These are phyloP conservation scores for Morella rubra DNA, from an alignment of 306 rosid species.

Conservation along the genomic window DNA sequence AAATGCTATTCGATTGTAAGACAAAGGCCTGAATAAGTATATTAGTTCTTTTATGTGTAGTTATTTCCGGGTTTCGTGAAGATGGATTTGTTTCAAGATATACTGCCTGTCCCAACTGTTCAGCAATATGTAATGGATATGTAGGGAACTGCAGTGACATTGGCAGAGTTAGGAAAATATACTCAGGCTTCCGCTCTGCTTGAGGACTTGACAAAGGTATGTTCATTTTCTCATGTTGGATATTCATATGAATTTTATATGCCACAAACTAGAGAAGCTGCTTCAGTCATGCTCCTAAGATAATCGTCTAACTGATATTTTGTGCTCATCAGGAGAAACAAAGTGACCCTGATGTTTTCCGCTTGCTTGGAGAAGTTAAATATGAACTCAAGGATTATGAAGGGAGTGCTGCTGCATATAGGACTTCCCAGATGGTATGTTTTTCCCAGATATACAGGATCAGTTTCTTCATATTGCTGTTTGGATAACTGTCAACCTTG, in stretches of 20 bases:
- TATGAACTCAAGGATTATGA: conserved; percentile 74
- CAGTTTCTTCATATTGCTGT: conserved; percentile 15
- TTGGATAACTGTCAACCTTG: conserved; percentile 9
- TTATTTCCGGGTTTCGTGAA: conserved; percentile 3
- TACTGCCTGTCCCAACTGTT: conserved; percentile 5
- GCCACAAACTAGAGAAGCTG: conserved; percentile 9
- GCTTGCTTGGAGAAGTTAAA: conserved; percentile 91
- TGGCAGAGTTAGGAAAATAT: conserved; percentile 81
- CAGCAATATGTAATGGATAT: conserved; percentile 34
- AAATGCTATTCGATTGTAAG: background rate
- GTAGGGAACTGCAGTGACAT: conserved; percentile 95
- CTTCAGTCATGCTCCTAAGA: conserved; percentile 11
- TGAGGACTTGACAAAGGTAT: conserved; percentile 76
- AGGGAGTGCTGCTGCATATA: conserved; percentile 81
- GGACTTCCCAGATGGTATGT: conserved; percentile 67
- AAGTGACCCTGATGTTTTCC: conserved; percentile 74
- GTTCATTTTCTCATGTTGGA: conserved; percentile 19
- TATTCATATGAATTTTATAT: conserved; percentile 10
- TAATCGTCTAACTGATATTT: conserved; percentile 14
- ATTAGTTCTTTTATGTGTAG: background rate
- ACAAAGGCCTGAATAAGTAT: background rate
- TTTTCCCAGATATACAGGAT: conserved; percentile 29
- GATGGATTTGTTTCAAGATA: conserved; percentile 1
- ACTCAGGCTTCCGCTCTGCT: conserved; percentile 74
- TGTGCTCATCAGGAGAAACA: conserved; percentile 57